phyloP scores from a whole-genome alignment of 129 eudicot genomes.

The Gnaphalium uliginosum region DNA sequence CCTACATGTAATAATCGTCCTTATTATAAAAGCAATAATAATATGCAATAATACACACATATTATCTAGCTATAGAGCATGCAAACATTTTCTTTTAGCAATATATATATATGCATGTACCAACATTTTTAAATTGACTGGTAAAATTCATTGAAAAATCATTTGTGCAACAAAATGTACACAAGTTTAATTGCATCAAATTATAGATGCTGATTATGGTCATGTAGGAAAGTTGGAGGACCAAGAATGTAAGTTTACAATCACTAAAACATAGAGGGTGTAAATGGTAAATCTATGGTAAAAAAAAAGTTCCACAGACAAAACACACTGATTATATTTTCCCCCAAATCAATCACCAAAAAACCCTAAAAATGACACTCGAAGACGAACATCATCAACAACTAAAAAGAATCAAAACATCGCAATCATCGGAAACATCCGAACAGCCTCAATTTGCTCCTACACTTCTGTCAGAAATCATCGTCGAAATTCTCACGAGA shows the following conservation, averaged over 20 bases:
- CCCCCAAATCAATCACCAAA: background rate
- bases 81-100: too few relatives aligned
- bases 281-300: background rate
- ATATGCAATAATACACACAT: too few relatives aligned
- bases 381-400: constrained; percentile 20
- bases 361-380: constrained; percentile 17
- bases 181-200: background rate
- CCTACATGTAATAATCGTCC: too few relatives aligned
- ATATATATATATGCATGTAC: too few relatives aligned
- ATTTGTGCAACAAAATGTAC: background rate
- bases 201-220: background rate
- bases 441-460: constrained; percentile 11
- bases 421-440: background rate
- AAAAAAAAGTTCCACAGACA: background rate
- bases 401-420: constrained; percentile 22
- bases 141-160: too few relatives aligned
- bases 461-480: constrained; percentile 43
- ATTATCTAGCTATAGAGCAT: too few relatives aligned
- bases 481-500: constrained; percentile 47
- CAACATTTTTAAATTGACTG: too few relatives aligned
- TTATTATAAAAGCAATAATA: too few relatives aligned
- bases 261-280: background rate
- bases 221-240: background rate
- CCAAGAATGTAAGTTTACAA: background rate
- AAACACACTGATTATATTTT: background rate